phyloP scores from a whole-genome alignment of 1,139 yeast species.

The Debaryomyces sp. region DNA sequence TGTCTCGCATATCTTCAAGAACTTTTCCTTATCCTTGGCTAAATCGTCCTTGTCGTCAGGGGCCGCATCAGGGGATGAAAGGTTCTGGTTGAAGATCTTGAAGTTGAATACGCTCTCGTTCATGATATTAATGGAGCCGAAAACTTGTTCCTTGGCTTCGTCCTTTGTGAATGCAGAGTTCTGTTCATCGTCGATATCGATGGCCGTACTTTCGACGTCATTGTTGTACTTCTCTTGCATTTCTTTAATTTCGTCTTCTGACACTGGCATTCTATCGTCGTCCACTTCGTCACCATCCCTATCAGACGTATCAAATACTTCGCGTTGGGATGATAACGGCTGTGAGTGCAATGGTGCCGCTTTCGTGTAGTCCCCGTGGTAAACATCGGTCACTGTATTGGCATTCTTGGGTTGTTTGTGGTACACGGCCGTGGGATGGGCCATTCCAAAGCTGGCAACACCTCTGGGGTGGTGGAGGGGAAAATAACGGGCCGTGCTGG shows the following conservation, averaged over 20 bases:
- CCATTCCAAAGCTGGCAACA: background rate
- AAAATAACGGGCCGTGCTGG: constrained; percentile 7
- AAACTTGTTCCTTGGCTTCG: constrained; percentile 30
- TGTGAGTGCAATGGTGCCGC: constrained; percentile 57
- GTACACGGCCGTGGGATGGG: background rate
- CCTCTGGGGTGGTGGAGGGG: background rate
- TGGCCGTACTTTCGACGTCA: constrained; percentile 20
- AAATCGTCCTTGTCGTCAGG: constrained; percentile 12
- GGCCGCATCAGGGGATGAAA: constrained; percentile 1
- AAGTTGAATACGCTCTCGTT: constrained; percentile 47
- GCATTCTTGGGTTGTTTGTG: constrained; percentile 1
- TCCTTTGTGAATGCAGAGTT: background rate
- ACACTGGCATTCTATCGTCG: constrained; percentile 40
- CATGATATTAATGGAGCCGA: constrained; percentile 48
- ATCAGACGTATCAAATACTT: constrained; percentile 34
- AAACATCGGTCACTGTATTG: constrained; percentile 48
- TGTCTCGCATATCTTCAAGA: constrained; percentile 54
- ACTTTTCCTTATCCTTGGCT: constrained; percentile 44
- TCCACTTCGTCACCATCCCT: constrained; percentile 16
- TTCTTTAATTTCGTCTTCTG: constrained; percentile 41
- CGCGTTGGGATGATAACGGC: constrained; percentile 57
- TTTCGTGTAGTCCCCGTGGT: constrained; percentile 47
- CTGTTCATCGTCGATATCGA: constrained; percentile 20
- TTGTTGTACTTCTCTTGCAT: constrained; percentile 37
- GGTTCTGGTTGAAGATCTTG: constrained; percentile 34